Conservation (phyloP, 805 yeast species). For the Pichia insulana region DNA sequence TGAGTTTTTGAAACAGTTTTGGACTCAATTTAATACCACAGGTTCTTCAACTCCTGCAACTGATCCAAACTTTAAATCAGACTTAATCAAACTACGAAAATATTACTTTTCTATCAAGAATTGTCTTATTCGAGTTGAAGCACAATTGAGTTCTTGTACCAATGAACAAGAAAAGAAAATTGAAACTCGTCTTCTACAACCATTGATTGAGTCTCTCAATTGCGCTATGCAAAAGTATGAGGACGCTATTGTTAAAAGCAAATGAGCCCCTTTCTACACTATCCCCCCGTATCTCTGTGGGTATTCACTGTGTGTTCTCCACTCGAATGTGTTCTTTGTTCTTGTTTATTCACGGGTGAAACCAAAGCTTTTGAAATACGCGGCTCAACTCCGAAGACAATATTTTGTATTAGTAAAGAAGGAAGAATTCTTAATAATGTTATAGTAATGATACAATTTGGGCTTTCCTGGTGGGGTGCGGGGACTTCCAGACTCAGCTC, state of each 20-base stretch:
- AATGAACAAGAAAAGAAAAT: conserved; percentile 12
- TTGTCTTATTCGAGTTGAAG: conserved; percentile 36
- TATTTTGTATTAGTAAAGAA: too few relatives aligned
- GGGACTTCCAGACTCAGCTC: too few relatives aligned
- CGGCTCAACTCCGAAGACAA: too few relatives aligned
- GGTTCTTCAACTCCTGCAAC: conserved; percentile 22
- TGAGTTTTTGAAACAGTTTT: conserved; percentile 70
- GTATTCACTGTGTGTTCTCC: too few relatives aligned
- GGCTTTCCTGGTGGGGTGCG: too few relatives aligned
- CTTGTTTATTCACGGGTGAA: too few relatives aligned
- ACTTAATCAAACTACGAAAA: conserved; percentile 31
- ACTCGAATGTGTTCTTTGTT: too few relatives aligned
- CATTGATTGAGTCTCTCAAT: conserved; percentile 36
- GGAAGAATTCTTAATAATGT: too few relatives aligned
- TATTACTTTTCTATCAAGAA: conserved; percentile 42
- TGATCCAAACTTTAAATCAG: conserved; percentile 25
- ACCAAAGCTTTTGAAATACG: too few relatives aligned
- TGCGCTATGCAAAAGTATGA: conserved; percentile 42
- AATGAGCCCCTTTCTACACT: conserved; percentile 1
- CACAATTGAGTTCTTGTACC: conserved; percentile 17
- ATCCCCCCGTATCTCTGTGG: too few relatives aligned
- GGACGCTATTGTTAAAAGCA: conserved; percentile 26
- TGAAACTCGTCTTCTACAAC: conserved; percentile 28
- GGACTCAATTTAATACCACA: conserved; percentile 46
- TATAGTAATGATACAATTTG: too few relatives aligned